Conservation (phyloP, 352 stramenopile species). For the Thraustochytrium striatum region DNA sequence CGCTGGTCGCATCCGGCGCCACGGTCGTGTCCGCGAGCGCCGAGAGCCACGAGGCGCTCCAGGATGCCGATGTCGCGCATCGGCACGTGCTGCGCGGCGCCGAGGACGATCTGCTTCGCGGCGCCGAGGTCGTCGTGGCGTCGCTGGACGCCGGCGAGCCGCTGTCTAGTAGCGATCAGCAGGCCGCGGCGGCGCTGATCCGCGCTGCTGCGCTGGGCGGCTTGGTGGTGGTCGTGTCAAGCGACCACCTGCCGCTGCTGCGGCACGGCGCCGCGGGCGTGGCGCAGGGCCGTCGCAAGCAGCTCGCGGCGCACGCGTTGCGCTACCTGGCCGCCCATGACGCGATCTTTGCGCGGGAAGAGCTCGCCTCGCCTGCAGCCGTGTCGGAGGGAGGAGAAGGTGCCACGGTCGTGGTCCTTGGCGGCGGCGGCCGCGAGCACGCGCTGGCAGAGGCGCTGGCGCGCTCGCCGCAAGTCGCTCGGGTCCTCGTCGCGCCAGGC, state of each 20-base stretch:
- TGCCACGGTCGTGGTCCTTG: not conserved
- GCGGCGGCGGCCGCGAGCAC: not conserved
- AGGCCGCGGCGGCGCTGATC: constrained; percentile 2
- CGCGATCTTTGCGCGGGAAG: not conserved
- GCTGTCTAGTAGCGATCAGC: not conserved
- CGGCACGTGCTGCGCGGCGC: not conserved
- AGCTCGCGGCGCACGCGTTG: not conserved
- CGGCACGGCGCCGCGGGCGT: not conserved
- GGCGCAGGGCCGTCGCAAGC: not conserved
- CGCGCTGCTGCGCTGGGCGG: constrained; percentile 1
- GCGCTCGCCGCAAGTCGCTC: not conserved
- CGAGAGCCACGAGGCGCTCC: not conserved
- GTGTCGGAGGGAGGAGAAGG: not conserved
- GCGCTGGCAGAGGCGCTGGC: not conserved
- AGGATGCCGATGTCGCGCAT: not conserved
- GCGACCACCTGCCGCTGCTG: not conserved
- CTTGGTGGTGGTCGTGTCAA: not conserved
- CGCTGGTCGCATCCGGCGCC: not conserved
- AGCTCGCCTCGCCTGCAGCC: not conserved
- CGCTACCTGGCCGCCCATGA: not conserved
- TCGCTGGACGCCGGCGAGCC: not conserved
- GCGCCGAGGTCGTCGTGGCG: not conserved
- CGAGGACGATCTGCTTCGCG: not conserved
- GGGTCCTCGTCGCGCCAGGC: constrained; percentile 66
- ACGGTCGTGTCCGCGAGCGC: not conserved